Evolutionary conservation across 345 rosid genomes (phyloP), one percentile per base, ranked within the genome.

Genomic region (Dovyalis caffra): DNA sequence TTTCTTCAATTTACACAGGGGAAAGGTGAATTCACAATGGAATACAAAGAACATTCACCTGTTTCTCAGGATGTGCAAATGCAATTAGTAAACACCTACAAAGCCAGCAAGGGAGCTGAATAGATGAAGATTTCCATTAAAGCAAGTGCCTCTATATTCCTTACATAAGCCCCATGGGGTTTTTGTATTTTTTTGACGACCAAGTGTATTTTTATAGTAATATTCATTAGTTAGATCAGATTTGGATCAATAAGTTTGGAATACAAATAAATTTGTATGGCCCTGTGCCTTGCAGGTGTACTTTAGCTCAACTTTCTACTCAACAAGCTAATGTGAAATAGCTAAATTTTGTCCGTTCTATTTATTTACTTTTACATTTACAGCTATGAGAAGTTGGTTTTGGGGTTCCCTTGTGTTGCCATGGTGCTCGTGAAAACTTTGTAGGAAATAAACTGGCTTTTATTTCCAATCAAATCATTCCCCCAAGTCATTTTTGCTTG

Each of bases 11-110:
- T 23, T 28, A 7, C 43, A 32, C 90, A 95, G 90, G 99, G 99
- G 8, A 96, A 96, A 83, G 98, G 98, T 26, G 99, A 96, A 81
- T 93, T 96, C 80, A 88, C 98, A 1, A 96, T 96, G 99, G 99
- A 96, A 80, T 96, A 96, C 89, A 93, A 93, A 82, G 99, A 96
- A 76, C 99, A 96, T 74, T 69, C 57, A 16, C 78, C 99, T 0
- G 99, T 93, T 58, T 88, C 97, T 26, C 91, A 92, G 53, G 97
- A 96, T 37, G 98, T 93, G 73, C 99, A 96, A 68, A 70, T 75
- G 82, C 97, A 90, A 72, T 83, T 96, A 69, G 97, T 93, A 57
- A 92, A 90, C 83, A 57, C 90, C 15, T 86, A 90, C 86, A 93
- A 87, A 73, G 94, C 88, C 58, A 75, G 66, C 81, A 93, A 80